Evolutionary conservation across 108 stramenopile genomes (phyloP), one percentile per base, ranked within the genome.

Genomic region (Nannochloropsis salina): DNA sequence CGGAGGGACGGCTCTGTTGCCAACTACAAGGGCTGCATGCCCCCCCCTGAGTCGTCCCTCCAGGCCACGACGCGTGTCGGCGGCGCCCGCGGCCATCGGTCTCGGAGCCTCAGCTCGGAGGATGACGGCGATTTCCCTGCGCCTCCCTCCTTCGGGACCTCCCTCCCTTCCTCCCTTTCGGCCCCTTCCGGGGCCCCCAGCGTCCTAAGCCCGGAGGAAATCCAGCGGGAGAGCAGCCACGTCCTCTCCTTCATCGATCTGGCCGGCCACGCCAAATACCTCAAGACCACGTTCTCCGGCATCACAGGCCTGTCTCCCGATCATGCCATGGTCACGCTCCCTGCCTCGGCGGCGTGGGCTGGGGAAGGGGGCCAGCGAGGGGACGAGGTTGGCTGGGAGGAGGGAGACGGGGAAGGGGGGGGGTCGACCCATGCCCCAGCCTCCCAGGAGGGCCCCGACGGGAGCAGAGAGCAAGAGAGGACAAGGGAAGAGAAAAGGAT

Each of bases 251-350:
- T 92, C 61, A 86, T 92, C 80, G 92, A 92, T 44, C 80, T 88
- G 80, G 91, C 92, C 2, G 92, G 92, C 31, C 91, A 92, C 74
- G 89, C 9, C 42, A 89, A 90, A 85, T 92, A 90, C 89, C 86
- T 92, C 18, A 92, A 92, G 79, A 91, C 92, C 8, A 91, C 92
- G 2, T 44, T 92, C 8, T 81, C 87, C n/a, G 92, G 90, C 12
- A 82, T 92, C 88, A 86, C 85, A 42, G 91, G 87, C 12, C 43
- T 61, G 18, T 85, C 86, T 9, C 91, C 91, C 2, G 85, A 92
- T 81, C 89, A 89, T 18, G 86, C 85, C 1, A 74, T 74, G 61
- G n/a, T 74, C 61, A 6, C 61, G 15, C 61, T 74, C 61, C 61
- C 61, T 74, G 61, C 61, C n/a, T n/a, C 61, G 3, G n/a, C 82